Evolutionary conservation across 2,329 filamentous ascomycete species (phyloP).

Genomic region (Paraphoma chrysanthemicola): DNA sequence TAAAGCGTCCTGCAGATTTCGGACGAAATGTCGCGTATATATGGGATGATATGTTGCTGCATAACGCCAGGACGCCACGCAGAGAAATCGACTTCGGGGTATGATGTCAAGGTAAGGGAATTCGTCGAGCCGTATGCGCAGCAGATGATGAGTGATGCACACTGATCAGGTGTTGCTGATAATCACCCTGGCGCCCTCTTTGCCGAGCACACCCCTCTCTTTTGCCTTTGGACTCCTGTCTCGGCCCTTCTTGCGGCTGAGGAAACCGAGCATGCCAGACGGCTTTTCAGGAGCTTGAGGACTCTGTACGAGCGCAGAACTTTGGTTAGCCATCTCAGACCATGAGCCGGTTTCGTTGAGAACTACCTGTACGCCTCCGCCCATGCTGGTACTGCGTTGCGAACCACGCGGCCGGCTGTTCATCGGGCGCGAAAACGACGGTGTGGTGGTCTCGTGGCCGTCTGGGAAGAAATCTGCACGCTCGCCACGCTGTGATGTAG

Average conservation of each 20-base stretch:
- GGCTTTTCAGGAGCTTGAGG: constrained; percentile 53
- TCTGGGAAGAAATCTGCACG: constrained; percentile 46
- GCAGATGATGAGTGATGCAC: not conserved
- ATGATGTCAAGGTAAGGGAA: constrained; percentile 32
- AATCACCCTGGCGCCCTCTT: constrained; percentile 81
- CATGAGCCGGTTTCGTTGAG: constrained; percentile 89
- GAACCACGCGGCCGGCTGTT: constrained; percentile 62
- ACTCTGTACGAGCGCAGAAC: constrained; percentile 68
- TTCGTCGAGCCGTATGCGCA: constrained; percentile 33
- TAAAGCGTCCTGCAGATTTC: constrained; percentile 6
- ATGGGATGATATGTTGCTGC: constrained; percentile 22
- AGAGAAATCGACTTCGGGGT: constrained; percentile 28
- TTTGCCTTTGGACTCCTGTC: constrained; percentile 93
- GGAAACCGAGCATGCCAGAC: constrained; percentile 88
- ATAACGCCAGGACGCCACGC: constrained; percentile 37
- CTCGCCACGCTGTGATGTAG: constrained; percentile 44
- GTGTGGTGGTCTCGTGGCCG: constrained; percentile 31
- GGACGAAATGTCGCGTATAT: constrained; percentile 17
- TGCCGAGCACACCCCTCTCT: constrained; percentile 90
- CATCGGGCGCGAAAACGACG: constrained; percentile 49
- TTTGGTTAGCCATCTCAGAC: constrained; percentile 88
- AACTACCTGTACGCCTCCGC: constrained; percentile 88
- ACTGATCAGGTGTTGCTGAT: constrained; percentile 50
- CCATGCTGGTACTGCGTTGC: constrained; percentile 75
- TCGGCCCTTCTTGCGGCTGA: constrained; percentile 86